Conservation (phyloP, 345 rosid species). For the Balakata baccata region DNA sequence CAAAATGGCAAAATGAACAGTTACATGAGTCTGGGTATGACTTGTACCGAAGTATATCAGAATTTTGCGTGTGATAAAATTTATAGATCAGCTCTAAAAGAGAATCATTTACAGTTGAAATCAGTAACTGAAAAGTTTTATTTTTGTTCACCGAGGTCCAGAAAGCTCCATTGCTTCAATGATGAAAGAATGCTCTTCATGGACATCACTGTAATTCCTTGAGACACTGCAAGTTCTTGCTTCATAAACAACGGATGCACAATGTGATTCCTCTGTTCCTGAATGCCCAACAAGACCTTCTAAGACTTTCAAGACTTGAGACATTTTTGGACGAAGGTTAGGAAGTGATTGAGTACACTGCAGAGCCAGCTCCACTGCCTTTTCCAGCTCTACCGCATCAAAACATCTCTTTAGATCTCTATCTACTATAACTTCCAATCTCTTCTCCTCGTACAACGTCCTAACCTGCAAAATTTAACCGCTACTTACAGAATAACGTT, state of each 20-base stretch:
- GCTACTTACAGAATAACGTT: background rate
- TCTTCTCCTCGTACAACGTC: constrained; percentile 67
- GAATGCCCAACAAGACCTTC: constrained; percentile 64
- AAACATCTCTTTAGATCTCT: constrained; percentile 72
- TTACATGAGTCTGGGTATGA: too few relatives aligned
- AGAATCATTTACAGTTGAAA: constrained; percentile 9
- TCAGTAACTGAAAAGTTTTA: background rate
- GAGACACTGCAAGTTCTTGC: constrained; percentile 51
- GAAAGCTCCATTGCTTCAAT: constrained; percentile 96
- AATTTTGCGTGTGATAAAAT: too few relatives aligned
- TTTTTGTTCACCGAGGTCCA: constrained; percentile 69
- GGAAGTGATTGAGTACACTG: constrained; percentile 76
- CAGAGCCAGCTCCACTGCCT: constrained; percentile 60
- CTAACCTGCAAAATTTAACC: constrained; percentile 50
- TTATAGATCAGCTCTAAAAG: too few relatives aligned
- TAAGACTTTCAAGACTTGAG: constrained; percentile 64
- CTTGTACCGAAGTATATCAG: too few relatives aligned
- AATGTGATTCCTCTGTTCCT: constrained; percentile 45
- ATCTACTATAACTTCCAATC: constrained; percentile 65
- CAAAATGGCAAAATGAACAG: too few relatives aligned
- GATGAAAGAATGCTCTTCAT: constrained; percentile 74
- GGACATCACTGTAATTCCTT: constrained; percentile 50
- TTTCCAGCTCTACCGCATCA: constrained; percentile 63
- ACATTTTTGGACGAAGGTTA: constrained; percentile 72
- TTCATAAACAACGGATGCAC: constrained; percentile 38